These are phyloP conservation scores for Borovskyia barvae DNA, from an alignment of 208 protist genomes.

Conservation along the genomic window DNA sequence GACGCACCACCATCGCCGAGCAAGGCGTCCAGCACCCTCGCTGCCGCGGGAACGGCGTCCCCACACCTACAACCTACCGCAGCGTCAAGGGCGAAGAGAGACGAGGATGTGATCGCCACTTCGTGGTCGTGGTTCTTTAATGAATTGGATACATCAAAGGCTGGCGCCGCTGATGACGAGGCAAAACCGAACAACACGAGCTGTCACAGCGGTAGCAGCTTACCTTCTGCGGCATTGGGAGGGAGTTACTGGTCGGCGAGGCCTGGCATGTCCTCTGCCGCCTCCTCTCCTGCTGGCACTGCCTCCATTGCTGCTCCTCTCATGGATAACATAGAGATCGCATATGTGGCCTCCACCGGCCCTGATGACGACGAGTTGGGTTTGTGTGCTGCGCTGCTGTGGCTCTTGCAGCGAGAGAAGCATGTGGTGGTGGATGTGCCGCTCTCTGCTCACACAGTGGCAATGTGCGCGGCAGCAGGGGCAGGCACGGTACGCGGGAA, in stretches of 20 bases:
- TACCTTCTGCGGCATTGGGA: background rate
- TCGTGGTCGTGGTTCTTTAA: constrained; percentile 23
- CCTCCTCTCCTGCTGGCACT: background rate
- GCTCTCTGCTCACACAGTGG: constrained; percentile 11
- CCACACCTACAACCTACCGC: too few species aligned
- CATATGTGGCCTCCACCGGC: constrained; percentile 7
- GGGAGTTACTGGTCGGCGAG: background rate
- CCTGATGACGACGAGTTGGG: constrained; percentile 3
- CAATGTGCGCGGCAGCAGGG: constrained; percentile 17
- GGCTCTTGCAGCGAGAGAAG: constrained; percentile 24
- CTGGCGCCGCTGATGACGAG: background rate
- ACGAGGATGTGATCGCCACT: constrained; percentile 10
- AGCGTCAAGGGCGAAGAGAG: background rate
- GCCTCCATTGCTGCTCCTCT: background rate
- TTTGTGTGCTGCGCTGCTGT: constrained; percentile 11
- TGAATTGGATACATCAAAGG: background rate
- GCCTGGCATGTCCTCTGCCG: background rate
- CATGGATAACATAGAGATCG: constrained; percentile 19
- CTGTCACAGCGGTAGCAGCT: background rate
- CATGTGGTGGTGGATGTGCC: constrained; percentile 25
- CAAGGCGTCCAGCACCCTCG: background rate
- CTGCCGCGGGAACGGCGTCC: background rate
- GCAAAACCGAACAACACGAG: too few species aligned
- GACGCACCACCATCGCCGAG: background rate
- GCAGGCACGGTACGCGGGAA: constrained; percentile 6